A percentile compares a stretch with the other conserved stretches of the same genome.
Conservation (phyloP, 108 stramenopile genomes). For the Poteriospumella lacustris region DNA sequence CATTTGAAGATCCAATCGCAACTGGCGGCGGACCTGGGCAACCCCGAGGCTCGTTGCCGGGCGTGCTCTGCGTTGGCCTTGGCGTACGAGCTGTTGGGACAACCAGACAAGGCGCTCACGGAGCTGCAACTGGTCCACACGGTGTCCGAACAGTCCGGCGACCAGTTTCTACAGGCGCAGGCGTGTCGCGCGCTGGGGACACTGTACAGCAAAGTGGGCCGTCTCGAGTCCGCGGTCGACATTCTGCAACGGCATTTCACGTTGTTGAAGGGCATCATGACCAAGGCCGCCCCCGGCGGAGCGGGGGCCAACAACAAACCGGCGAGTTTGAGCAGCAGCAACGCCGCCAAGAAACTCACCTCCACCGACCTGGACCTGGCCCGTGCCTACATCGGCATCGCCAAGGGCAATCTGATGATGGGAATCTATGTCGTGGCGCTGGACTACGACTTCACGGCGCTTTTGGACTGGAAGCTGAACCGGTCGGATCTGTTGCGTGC, state of each 20-base stretch:
- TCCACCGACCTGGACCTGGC: constrained; percentile 29
- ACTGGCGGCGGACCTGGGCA: constrained; percentile 36
- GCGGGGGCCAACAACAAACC: not conserved
- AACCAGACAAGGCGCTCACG: constrained; percentile 40
- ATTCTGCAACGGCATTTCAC: not conserved
- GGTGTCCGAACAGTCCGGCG: constrained; percentile 41
- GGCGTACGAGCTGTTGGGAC: constrained; percentile 45
- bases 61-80: constrained; percentile 51
- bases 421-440: constrained; percentile 31
- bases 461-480: constrained; percentile 32
- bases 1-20: constrained; percentile 39
- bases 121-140: constrained; percentile 42
- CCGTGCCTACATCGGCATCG: constrained; percentile 36
- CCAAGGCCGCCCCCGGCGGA: not conserved
- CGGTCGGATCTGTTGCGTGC: not conserved
- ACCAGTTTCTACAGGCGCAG: constrained; percentile 44
- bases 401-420: constrained; percentile 38
- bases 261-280: not conserved
- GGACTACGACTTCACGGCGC: constrained; percentile 16
- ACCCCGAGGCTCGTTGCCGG: constrained; percentile 44
- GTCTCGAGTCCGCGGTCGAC: not conserved
- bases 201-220: constrained; percentile 24
- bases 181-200: constrained; percentile 52
- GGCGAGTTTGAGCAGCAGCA: not conserved
- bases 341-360: not conserved